Evolutionary conservation across 805 yeast genomes (phyloP).

Genomic region (Metschnikowia kunwiensis): DNA sequence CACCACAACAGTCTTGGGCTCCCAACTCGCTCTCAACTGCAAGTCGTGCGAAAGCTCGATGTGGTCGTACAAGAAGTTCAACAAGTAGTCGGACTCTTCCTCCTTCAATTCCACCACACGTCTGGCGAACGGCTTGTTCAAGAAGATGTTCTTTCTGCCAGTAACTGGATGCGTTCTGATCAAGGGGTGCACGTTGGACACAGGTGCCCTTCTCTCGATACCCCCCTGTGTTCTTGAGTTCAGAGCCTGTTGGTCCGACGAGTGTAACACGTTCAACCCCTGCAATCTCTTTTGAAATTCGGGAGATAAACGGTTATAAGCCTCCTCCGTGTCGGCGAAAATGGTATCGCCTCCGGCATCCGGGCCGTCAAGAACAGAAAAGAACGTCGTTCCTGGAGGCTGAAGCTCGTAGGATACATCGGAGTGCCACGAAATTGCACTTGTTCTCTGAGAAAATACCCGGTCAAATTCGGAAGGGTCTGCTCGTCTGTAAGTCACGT

Average conservation of each 20-base stretch:
- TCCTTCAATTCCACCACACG: slow-evolving; percentile 68
- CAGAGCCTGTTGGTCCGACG: slow-evolving; percentile 67
- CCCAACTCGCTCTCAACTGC: slow-evolving; percentile 70
- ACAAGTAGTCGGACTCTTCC: slow-evolving; percentile 63
- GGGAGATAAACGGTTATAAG: slow-evolving; percentile 69
- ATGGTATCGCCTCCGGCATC: slow-evolving; percentile 77
- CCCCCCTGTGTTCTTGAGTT: slow-evolving; percentile 55
- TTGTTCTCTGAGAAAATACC: slow-evolving; percentile 26
- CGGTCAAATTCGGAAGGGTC: slow-evolving; percentile 19
- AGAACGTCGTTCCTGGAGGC: slow-evolving; percentile 69
- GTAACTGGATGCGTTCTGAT: slow-evolving; percentile 74
- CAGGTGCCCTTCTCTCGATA: slow-evolving; percentile 61
- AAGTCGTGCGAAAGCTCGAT: slow-evolving; percentile 54
- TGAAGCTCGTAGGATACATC: slow-evolving; percentile 73
- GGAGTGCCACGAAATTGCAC: slow-evolving; percentile 59
- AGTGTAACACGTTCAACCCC: slow-evolving; percentile 65
- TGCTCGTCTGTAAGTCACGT: slow-evolving; percentile 21
- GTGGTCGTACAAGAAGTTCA: slow-evolving; percentile 54
- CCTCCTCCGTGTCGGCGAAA: slow-evolving; percentile 68
- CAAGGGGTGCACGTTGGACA: slow-evolving; percentile 64
- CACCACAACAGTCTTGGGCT: slow-evolving; percentile 63
- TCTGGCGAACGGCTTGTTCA: slow-evolving; percentile 61
- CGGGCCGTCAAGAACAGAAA: slow-evolving; percentile 56
- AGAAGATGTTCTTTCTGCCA: slow-evolving; percentile 54
- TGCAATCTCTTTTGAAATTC: slow-evolving; percentile 54